Conservation (phyloP, 306 rosid genomes). For the Corylus americana region DNA sequence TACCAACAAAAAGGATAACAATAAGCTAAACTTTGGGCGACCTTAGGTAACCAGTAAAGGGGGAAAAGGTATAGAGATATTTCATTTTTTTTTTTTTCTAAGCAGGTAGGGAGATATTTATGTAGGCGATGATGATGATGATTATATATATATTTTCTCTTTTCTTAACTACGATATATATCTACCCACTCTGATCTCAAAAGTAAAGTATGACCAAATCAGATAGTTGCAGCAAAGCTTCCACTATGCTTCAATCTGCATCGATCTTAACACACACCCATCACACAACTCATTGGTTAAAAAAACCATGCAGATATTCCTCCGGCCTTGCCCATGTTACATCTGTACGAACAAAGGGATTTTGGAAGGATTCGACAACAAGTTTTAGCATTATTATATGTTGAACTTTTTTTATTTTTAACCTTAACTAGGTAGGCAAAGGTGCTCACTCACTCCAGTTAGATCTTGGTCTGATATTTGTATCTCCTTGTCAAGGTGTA, state of each 20-base stretch:
- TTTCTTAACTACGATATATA: constrained; percentile 15
- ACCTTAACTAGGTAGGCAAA: constrained; percentile 42
- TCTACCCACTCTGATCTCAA: constrained; percentile 42
- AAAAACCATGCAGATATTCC: constrained; percentile 27
- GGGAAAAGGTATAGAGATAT: constrained; percentile 28
- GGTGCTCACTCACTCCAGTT: neutral
- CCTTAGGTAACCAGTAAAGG: constrained; percentile 3
- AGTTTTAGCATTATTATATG: neutral
- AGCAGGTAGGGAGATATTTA: constrained; percentile 28
- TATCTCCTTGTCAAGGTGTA: constrained; percentile 18
- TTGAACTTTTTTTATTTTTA: constrained; percentile 7
- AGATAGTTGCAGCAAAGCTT: constrained; percentile 40
- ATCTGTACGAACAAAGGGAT: constrained; percentile 23
- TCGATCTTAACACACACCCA: constrained; percentile 10
- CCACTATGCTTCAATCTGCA: constrained; percentile 34
- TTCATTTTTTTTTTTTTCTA: neutral
- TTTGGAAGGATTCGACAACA: constrained; percentile 26
- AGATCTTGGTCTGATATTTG: neutral
- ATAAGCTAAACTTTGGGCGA: constrained; percentile 17
- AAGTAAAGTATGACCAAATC: constrained; percentile 40
- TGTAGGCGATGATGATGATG: neutral
- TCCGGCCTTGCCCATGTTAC: constrained; percentile 8
- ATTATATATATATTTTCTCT: neutral
- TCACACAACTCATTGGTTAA: neutral
- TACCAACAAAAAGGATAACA: constrained; percentile 20